Evolutionary conservation across 371 early-diverging fungal genomes (phyloP).

Genomic region (Lichtheimia ornata): DNA sequence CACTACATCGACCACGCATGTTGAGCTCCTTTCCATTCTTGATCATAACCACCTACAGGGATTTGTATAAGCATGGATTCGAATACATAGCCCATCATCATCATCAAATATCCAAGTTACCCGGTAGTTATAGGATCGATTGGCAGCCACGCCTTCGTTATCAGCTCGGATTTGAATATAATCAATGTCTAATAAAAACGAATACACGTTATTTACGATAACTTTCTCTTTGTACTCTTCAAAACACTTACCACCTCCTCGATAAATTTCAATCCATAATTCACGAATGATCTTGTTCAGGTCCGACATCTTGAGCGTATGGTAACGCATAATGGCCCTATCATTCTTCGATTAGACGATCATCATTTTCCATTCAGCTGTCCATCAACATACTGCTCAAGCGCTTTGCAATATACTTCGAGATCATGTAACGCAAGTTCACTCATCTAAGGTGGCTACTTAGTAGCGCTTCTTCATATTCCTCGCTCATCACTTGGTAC

Average conservation of each 20-base stretch:
- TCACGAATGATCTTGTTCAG: slow-evolving; percentile 97
- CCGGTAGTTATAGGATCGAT: slow-evolving; percentile 90
- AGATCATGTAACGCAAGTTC: slow-evolving; percentile 83
- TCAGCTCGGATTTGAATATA: slow-evolving; percentile 94
- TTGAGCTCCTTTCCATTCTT: slow-evolving; percentile 91
- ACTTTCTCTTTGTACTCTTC: neutral
- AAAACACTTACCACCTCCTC: slow-evolving; percentile 83
- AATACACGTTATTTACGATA: neutral
- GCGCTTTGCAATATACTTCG: slow-evolving; percentile 82
- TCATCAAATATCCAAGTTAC: slow-evolving; percentile 28
- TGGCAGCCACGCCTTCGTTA: slow-evolving; percentile 64
- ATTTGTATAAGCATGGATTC: neutral
- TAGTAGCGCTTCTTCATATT: neutral
- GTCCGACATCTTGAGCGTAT: slow-evolving; percentile 96
- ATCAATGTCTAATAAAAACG: slow-evolving; percentile 91
- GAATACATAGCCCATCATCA: neutral
- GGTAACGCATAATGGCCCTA: slow-evolving; percentile 94
- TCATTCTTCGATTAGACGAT: neutral
- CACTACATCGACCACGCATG: slow-evolving; percentile 98
- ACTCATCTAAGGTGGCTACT: slow-evolving; percentile 52
- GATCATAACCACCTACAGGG: slow-evolving; percentile 91
- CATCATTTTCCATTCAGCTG: neutral
- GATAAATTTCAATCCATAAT: slow-evolving; percentile 97
- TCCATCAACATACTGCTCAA: slow-evolving; percentile 67
- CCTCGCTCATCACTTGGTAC: neutral